These are phyloP conservation scores for Punica granatum DNA, from an alignment of 345 rosid genomes.

Conservation along the genomic window DNA sequence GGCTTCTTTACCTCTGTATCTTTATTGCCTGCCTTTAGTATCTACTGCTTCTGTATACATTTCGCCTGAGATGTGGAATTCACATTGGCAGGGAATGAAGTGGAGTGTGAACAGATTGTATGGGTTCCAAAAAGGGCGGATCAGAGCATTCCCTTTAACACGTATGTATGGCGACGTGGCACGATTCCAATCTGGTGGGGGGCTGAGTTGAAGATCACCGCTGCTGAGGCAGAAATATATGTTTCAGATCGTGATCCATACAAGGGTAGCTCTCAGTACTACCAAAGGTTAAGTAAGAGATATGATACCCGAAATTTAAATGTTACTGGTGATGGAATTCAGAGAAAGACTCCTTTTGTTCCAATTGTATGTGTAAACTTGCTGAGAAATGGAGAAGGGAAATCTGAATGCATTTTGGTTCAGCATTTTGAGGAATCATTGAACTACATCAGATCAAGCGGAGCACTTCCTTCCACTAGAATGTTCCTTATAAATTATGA, in stretches of 20 bases:
- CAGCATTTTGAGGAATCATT: conserved; percentile 87
- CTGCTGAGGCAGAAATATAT: conserved; percentile 96
- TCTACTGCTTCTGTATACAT: neutral
- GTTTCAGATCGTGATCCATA: conserved; percentile 83
- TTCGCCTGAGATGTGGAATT: conserved; percentile 4
- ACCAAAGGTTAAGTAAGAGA: conserved; percentile 75
- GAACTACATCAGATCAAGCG: conserved; percentile 56
- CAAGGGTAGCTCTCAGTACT: conserved; percentile 83
- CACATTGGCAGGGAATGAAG: conserved; percentile 81
- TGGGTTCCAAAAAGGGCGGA: conserved; percentile 78
- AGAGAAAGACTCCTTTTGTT: conserved; percentile 60
- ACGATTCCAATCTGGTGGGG: conserved; percentile 99
- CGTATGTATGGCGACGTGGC: conserved; percentile 92
- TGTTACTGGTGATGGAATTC: conserved; percentile 46
- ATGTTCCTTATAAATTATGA: conserved; percentile 74
- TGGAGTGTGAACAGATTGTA: conserved; percentile 95
- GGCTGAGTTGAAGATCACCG: conserved; percentile 85
- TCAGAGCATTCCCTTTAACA: conserved; percentile 75
- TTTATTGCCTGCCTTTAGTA: neutral
- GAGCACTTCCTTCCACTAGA: conserved; percentile 66
- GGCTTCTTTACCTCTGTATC: neutral
- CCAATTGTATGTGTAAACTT: conserved; percentile 84
- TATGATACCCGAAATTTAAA: conserved; percentile 66
- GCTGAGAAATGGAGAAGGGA: conserved; percentile 83
- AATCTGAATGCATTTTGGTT: conserved; percentile 83